Percentiles rank a stretch among this genome's conserved stretches.
These are phyloP conservation scores for Monilinia laxa DNA, from an alignment of 2,329 filamentous ascomycete species.

Conservation along the genomic window DNA sequence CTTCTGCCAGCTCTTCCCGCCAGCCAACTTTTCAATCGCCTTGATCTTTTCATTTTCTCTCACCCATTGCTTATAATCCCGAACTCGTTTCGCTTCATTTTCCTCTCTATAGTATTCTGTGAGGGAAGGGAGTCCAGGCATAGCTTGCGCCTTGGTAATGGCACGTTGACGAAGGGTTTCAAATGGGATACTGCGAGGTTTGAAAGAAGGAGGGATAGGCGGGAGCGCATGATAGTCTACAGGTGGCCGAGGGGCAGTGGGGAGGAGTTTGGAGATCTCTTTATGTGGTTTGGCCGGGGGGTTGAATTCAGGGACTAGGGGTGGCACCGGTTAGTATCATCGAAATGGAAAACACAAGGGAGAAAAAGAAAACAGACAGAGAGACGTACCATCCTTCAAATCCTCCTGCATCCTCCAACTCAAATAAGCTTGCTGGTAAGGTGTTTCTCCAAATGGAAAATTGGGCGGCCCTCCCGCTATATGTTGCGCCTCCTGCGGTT, in stretches of 20 bases:
- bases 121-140: neutral
- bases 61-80: neutral
- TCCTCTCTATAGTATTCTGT: constrained; percentile 9
- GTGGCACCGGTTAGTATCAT: neutral
- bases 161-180: neutral
- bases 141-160: constrained; percentile 1
- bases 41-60: neutral
- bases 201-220: constrained; percentile 26
- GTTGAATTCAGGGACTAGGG: constrained; percentile 29
- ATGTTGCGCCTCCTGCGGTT: constrained; percentile 19
- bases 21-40: neutral
- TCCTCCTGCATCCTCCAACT: constrained; percentile 34
- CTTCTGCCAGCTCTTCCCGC: neutral
- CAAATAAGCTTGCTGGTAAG: constrained; percentile 33
- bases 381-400: constrained; percentile 32
- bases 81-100: neutral
- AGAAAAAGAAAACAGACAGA: neutral
- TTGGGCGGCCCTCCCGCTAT: constrained; percentile 18
- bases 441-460: constrained; percentile 39
- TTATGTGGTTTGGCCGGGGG: neutral
- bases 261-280: neutral
- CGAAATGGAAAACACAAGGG: neutral
- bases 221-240: constrained; percentile 28
- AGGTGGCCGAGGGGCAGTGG: neutral
- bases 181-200: neutral